Evolutionary conservation across 1,284 basidiomycete species (phyloP), one percentile per base, ranked within the genome.

Genomic region (Marasmius sp.): DNA sequence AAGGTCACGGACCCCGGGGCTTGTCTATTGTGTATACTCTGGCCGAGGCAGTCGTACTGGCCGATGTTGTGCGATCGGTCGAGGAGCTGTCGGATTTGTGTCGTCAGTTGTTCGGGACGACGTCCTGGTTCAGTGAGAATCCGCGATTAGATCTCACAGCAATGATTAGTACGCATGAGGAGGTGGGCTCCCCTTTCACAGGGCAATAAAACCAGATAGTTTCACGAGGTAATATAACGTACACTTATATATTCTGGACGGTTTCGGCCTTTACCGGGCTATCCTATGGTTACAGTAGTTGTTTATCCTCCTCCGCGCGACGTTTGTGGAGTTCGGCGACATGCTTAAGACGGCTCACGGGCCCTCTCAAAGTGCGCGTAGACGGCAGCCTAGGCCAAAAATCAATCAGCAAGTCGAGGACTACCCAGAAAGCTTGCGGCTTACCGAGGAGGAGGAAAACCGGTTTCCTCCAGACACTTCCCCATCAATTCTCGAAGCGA

Each of bases 21-120:
- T 61, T 82, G 36, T 75, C 77, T 1, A 64, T 79, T 8, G 71
- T 79, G 12, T 82, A 82, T 65, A 74, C 77, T 12, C 75, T 80
- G 61, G 81, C 82, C 5, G 82, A 84, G 66, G 75, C 75, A 34
- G 78, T 81, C 61, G 71, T 80, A 34, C 64, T 81, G 69, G 72
- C 73, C 48, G 72, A 80, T 51, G 64, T 84, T 61, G 79, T 83
- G 18, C 75, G 78, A 38, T 73, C 77, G 12, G 67, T 83, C 6
- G 81, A 84, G 57, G 73, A 75, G 53, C 64, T 83, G 34, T 68
- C 82, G 27, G 72, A 78, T 39, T 60, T 79, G 8, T 77, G 75
- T 27, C 75, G 80, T 1, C 69, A 76, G 56, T 66, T 83, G 22
- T 83, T 84, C 62, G 81, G 82, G 6, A 79, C 79, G 12, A 75